Evolutionary conservation across 176 grass and related monocot species (phyloP).

Genomic region (Carex parvula): DNA sequence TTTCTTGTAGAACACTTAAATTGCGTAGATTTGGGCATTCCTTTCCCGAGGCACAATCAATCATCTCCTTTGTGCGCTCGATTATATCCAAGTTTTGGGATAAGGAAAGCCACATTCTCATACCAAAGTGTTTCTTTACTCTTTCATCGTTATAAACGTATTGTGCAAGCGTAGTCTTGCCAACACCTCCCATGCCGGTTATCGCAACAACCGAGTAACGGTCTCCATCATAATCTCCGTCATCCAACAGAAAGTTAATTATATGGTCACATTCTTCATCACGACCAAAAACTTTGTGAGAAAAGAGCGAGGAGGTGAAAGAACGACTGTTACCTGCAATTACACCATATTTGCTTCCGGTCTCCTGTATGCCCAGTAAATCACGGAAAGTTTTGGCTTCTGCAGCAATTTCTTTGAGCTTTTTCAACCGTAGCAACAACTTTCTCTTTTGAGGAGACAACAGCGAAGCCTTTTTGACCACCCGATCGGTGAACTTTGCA

Average conservation of each 20-base stretch:
- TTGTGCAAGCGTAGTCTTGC: background rate
- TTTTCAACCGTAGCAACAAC: background rate
- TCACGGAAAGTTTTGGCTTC: background rate
- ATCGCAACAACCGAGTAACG: background rate
- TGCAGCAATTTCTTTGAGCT: background rate
- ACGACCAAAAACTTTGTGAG: background rate
- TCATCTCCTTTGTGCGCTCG: background rate
- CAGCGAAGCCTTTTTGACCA: background rate
- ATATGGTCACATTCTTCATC: background rate
- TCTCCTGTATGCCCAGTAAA: background rate
- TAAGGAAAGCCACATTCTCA: background rate
- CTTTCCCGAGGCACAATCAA: background rate
- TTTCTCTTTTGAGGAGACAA: background rate
- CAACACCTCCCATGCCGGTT: background rate
- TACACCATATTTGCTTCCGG: background rate
- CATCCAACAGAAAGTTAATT: background rate
- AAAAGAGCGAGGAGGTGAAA: background rate
- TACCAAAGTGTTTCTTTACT: background rate
- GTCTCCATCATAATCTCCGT: background rate
- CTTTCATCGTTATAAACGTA: background rate
- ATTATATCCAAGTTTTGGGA: background rate
- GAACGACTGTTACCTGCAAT: background rate
- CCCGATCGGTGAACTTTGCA: background rate
- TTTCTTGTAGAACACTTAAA: background rate
- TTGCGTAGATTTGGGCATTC: background rate